Base-by-base conservation (phyloP, 805 yeast genomes). In the Wickerhamiella dianesei region DNA sequence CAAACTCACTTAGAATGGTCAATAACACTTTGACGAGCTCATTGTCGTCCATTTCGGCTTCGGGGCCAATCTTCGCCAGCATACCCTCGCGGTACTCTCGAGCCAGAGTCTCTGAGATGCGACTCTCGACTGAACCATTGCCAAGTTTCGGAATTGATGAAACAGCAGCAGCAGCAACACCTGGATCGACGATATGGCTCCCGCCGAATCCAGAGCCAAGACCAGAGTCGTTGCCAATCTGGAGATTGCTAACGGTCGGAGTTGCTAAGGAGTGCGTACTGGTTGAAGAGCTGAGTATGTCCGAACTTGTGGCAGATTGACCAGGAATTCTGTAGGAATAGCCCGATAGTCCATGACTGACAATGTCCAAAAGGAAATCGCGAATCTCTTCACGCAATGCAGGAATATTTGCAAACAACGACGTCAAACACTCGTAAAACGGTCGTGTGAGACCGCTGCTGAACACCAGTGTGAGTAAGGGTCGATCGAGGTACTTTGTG, bases 401-500 rank as follows among this genome's bases (percentile, higher is more conserved):
- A 0, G 96, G 95, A 3, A 89, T 79, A 50, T 82, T 74, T 1
- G 71, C 74, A 21, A 80, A 79, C 21, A 89, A 71, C 2, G 77
- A 75, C 49, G 75, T 72, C 29, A 89, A 61, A 13, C 92, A 82
- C 49, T 78, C 77, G 58, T 85, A 80, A 78, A 89, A 78, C 51
- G 82, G 80, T 53, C 77, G 80, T n/a, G 86, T 81, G 45, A 89
- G 71, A 0, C 95, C 83, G 50, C 95, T 86, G 43, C 80, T 74
- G 55, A 89, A 72, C 65, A 89, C 74, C 64, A 83, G 71, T 53
- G 82, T 88, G 44, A 89, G 65, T 19, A 89, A 72, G 56, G 85
- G 94, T 51, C 80, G 74, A 53, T 86, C 88, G 47, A 92, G 66
- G 60, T 85, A 87, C 59, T 89, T 92, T 0, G 96, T 84, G 47